Percentiles rank a stretch among this genome's conserved stretches.
Evolutionary conservation across 2,329 filamentous ascomycete genomes (phyloP).

Genomic region (Huntiella abstrusa): DNA sequence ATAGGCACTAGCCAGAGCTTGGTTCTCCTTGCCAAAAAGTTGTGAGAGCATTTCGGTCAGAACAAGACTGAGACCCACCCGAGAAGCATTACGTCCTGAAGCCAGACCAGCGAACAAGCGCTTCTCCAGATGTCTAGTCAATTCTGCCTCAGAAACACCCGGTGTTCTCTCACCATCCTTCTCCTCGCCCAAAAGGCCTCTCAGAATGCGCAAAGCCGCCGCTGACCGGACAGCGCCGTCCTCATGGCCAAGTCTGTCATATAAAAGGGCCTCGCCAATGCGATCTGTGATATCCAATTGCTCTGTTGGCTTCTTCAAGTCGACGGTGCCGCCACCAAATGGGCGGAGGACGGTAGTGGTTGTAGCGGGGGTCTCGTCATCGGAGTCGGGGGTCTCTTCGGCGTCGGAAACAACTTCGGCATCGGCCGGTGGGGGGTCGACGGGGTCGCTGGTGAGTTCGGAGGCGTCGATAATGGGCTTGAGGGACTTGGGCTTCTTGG

Average conservation of each 20-base stretch:
- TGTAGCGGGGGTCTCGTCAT: not conserved
- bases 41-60: slow-evolving; percentile 63
- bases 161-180: slow-evolving; percentile 17
- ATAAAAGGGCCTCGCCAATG: slow-evolving; percentile 38
- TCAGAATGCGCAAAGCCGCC: slow-evolving; percentile 39
- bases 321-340: slow-evolving; percentile 21
- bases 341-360: slow-evolving; percentile 6
- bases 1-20: slow-evolving; percentile 29
- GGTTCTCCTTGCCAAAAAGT: slow-evolving; percentile 34
- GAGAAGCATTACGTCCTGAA: slow-evolving; percentile 72
- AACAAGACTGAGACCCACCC: slow-evolving; percentile 76
- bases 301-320: slow-evolving; percentile 18
- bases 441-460: not conserved
- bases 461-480: not conserved
- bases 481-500: slow-evolving; percentile 5
- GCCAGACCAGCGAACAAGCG: slow-evolving; percentile 73
- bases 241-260: slow-evolving; percentile 42
- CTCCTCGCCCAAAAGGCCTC: slow-evolving; percentile 29
- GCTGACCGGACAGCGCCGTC: slow-evolving; percentile 35
- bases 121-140: slow-evolving; percentile 41
- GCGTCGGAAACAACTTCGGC: not conserved
- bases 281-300: slow-evolving; percentile 32
- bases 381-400: not conserved
- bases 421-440: slow-evolving; percentile 1
- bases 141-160: slow-evolving; percentile 28